Percentiles rank a stretch among this genome's conserved stretches.
These are phyloP conservation scores for Neurospora intermedia DNA, from an alignment of 495 filamentous ascomycete species.

Conservation along the genomic window DNA sequence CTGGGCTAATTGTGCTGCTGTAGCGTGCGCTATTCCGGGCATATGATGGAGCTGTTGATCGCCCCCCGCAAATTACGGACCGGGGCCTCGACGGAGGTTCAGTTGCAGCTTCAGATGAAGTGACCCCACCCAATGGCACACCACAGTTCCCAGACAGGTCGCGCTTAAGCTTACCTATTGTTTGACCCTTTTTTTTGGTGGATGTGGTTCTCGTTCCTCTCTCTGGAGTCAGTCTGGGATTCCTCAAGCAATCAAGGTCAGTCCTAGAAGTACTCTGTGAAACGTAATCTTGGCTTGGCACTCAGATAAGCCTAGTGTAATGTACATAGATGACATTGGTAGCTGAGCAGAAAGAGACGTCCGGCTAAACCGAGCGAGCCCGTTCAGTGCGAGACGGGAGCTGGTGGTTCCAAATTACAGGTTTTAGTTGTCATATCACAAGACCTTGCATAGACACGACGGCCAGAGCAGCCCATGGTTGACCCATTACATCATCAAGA, in stretches of 20 bases:
- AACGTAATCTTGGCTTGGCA: background rate
- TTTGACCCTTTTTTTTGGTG: background rate
- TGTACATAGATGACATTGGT: background rate
- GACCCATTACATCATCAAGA: background rate
- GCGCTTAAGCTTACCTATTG: background rate
- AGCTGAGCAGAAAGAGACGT: background rate
- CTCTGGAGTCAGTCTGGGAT: background rate
- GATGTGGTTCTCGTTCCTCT: too few species aligned
- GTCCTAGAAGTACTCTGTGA: background rate
- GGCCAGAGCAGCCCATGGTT: background rate
- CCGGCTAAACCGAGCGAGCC: background rate
- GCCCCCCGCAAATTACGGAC: background rate
- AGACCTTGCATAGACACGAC: background rate
- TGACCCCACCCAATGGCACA: background rate
- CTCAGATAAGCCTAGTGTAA: background rate
- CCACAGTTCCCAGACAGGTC: background rate
- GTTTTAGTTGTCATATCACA: background rate
- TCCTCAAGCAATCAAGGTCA: background rate
- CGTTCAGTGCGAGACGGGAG: background rate
- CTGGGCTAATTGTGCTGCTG: background rate
- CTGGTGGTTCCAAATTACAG: background rate
- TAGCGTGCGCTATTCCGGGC: background rate
- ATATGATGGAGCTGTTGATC: background rate
- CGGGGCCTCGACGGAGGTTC: background rate
- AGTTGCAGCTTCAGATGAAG: background rate